Percentiles rank a stretch among this genome's conserved stretches.
phyloP scores from a whole-genome alignment of 768 basidiomycete genomes.

The Hydnum rufescens region DNA sequence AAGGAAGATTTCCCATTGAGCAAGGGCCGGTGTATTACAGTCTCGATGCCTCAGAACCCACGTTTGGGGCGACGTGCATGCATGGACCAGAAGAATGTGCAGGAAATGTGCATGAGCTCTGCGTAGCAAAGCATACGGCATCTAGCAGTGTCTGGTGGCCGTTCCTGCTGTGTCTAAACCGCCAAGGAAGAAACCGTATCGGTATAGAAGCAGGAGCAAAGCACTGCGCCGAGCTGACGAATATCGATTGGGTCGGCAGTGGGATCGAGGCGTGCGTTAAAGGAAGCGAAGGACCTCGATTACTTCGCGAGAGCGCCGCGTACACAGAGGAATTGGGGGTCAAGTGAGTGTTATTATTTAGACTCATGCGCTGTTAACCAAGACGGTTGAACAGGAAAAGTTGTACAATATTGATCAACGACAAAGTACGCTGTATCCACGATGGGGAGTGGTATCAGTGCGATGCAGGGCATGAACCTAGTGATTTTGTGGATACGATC shows the following conservation, averaged over 20 bases:
- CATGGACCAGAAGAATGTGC: constrained; percentile 70
- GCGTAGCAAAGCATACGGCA: constrained; percentile 24
- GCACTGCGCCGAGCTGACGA: constrained; percentile 41
- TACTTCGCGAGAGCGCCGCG: constrained; percentile 41
- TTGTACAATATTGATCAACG: constrained; percentile 69
- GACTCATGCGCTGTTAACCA: constrained; percentile 8
- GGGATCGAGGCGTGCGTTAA: constrained; percentile 27
- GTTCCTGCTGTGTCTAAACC: constrained; percentile 68
- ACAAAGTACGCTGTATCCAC: constrained; percentile 49
- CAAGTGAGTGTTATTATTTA: constrained; percentile 25
- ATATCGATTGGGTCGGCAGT: constrained; percentile 49
- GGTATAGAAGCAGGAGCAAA: constrained; percentile 45
- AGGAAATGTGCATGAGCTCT: constrained; percentile 80
- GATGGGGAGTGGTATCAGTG: constrained; percentile 53
- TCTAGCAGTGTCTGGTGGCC: constrained; percentile 39
- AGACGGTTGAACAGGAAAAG: constrained; percentile 48
- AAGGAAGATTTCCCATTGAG: background rate
- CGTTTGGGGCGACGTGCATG: constrained; percentile 48
- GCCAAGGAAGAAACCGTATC: constrained; percentile 32
- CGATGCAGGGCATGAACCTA: constrained; percentile 55
- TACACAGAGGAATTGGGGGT: constrained; percentile 30
- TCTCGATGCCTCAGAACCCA: background rate
- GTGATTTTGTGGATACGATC: constrained; percentile 63
- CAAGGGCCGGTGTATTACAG: background rate
- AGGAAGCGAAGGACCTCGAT: constrained; percentile 38